A percentile compares a stretch with the other conserved stretches of the same genome.
These are phyloP conservation scores for Pseudocercospora macadamiae DNA, from an alignment of 2,329 filamentous ascomycete species.

Conservation along the genomic window DNA sequence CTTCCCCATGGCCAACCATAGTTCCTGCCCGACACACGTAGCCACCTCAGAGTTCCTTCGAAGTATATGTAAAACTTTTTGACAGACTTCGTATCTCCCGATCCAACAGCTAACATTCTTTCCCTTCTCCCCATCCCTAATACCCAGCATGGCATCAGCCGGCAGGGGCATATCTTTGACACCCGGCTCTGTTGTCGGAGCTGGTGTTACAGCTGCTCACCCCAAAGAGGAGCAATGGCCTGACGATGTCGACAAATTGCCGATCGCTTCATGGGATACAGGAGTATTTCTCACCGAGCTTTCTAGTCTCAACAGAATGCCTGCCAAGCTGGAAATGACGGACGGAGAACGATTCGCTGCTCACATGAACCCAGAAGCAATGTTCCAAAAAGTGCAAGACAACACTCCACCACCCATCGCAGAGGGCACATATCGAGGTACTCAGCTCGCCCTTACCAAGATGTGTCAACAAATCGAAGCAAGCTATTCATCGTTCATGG, in stretches of 20 bases:
- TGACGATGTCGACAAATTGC: constrained; percentile 16
- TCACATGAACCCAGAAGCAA: constrained; percentile 23
- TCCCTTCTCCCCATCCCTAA: not conserved
- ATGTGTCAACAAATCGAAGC: constrained; percentile 27
- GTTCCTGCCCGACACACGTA: no score
- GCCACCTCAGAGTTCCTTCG: no score
- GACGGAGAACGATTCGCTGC: constrained; percentile 17
- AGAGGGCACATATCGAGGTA: constrained; percentile 26
- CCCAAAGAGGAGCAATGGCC: constrained; percentile 19
- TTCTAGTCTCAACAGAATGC: constrained; percentile 14
- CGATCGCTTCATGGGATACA: constrained; percentile 24
- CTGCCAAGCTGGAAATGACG: constrained; percentile 14
- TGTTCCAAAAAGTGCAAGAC: constrained; percentile 19
- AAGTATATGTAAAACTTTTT: no score
- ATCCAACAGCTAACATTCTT: not conserved
- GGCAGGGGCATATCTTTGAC: not conserved
- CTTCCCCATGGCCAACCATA: no score
- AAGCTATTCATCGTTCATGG: constrained; percentile 27
- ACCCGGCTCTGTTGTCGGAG: constrained; percentile 11
- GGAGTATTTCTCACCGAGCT: constrained; percentile 26
- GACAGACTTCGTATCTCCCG: no score
- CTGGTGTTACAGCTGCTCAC: constrained; percentile 3
- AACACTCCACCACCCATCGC: constrained; percentile 16
- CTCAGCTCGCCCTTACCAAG: constrained; percentile 29
- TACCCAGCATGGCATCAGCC: not conserved